Base-by-base conservation (phyloP, 1,284 basidiomycete genomes). In the Irpex sp. region DNA sequence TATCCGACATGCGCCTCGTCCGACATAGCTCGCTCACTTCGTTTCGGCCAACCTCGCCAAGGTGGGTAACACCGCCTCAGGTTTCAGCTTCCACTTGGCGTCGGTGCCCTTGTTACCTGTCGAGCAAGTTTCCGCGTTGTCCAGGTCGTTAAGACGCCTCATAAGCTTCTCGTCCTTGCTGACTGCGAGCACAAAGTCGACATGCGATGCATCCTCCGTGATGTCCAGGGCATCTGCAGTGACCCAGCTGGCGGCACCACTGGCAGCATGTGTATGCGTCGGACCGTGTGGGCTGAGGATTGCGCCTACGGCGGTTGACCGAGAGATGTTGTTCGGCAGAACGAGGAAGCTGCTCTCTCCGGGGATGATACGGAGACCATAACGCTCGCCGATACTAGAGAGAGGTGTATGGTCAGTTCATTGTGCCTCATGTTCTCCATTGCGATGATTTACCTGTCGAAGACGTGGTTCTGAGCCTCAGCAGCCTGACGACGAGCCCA, bases 381-480 rank as follows among this genome's bases (percentile, higher is more conserved):
- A 93, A 0, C 89, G 85, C 71, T 93, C 91, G 37, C 92, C 92
- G 34, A 93, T 83, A 70, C 88, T 89, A 58, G 57, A 36, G 9
- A 49, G 34, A 2, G n/a, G 44, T 48, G 52, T 26, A 36, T 67
- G 34, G 64, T 56, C 26, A 58, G 37, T 26, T 26, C 26, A 26
- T 26, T 26, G 21, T 26, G 21, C 21, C 21, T 26, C 21, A 26
- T 26, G 21, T 26, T 26, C 21, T 47, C 49, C 56, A 13, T 49
- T 15, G 40, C 48, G 15, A 49, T 37, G n/a, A 34, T 75, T 57
- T 48, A 84, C 84, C 83, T 86, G 73, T 93, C 92, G 73, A 92
- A 94, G 67, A 96, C 92, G 72, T 95, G 90, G 74, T 95, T 95
- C 75, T 95, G 93, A 26, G 93, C 93, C 74, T 95, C 94, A 0